Percentiles rank a stretch among this genome's conserved stretches.
phyloP scores from a whole-genome alignment of 2,329 filamentous ascomycete species.

The Epichloe typhina region DNA sequence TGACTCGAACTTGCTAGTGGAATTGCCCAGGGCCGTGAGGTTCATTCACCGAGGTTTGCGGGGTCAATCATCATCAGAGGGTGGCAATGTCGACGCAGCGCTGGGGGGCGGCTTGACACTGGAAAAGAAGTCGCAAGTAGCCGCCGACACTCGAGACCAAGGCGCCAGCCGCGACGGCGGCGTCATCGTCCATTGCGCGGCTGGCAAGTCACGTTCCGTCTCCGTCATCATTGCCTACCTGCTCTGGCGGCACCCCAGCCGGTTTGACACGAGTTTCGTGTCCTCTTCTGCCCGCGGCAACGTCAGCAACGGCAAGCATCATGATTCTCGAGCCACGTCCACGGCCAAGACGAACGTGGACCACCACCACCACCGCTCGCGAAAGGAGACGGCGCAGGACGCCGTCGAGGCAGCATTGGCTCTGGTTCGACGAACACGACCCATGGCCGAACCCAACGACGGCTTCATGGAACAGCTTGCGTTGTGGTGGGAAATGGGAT shows the following conservation, averaged over 20 bases:
- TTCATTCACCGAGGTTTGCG: slow-evolving; percentile 71
- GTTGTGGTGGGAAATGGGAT: slow-evolving; percentile 79
- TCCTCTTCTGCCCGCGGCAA: slow-evolving; percentile 12
- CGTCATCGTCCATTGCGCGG: slow-evolving; percentile 62
- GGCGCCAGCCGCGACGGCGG: slow-evolving; percentile 19
- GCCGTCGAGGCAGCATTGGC: slow-evolving; percentile 51
- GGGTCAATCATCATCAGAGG: not conserved
- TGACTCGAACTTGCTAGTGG: slow-evolving; percentile 72
- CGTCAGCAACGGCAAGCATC: slow-evolving; percentile 4
- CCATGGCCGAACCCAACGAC: slow-evolving; percentile 75
- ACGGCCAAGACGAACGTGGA: slow-evolving; percentile 3
- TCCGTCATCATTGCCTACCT: slow-evolving; percentile 75
- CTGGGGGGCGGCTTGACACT: not conserved
- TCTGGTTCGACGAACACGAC: slow-evolving; percentile 55
- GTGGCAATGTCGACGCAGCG: not conserved
- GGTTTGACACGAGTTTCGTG: slow-evolving; percentile 30
- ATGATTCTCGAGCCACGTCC: not conserved
- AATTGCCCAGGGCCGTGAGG: slow-evolving; percentile 63
- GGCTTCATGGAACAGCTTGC: slow-evolving; percentile 85
- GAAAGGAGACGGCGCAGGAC: slow-evolving; percentile 23
- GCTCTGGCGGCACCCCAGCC: slow-evolving; percentile 50
- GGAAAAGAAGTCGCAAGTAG: not conserved
- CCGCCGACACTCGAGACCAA: not conserved
- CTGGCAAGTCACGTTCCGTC: slow-evolving; percentile 90
- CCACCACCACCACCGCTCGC: slow-evolving; percentile 6